Conservation (phyloP, 148 eudicot genomes). For the Camellia lanceoleosa region DNA sequence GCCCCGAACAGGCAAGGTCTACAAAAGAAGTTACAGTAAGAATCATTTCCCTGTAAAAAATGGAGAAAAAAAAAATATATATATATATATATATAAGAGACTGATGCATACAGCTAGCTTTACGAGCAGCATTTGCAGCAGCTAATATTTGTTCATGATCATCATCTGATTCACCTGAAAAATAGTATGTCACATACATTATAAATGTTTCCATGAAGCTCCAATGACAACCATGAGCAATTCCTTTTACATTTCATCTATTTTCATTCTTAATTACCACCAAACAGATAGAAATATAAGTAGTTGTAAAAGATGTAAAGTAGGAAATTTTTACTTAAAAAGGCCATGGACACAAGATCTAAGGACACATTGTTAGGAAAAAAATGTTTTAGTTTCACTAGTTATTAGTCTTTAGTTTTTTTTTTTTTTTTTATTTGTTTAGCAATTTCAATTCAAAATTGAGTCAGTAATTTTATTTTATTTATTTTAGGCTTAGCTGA, state of each 20-base stretch:
- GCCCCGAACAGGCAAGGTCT: slow-evolving; percentile 43
- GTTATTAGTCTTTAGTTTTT: too few relatives aligned
- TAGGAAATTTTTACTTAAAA: neutral
- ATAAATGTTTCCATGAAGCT: neutral
- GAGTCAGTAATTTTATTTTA: too few relatives aligned
- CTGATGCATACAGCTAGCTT: slow-evolving; percentile 38
- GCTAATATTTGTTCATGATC: slow-evolving; percentile 48
- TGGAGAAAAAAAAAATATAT: neutral
- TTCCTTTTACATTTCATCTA: neutral
- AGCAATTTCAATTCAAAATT: too few relatives aligned
- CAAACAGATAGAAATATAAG: neutral
- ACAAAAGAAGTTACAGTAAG: slow-evolving; percentile 11
- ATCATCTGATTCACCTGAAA: slow-evolving; percentile 48
- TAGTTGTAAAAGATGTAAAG: neutral
- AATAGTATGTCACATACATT: neutral
- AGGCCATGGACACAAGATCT: neutral
- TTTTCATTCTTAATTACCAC: neutral
- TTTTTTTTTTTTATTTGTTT: too few relatives aligned
- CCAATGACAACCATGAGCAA: neutral
- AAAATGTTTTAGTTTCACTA: too few relatives aligned
- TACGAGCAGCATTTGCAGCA: slow-evolving; percentile 54
- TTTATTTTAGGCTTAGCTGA: too few relatives aligned
- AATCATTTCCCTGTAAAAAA: neutral
- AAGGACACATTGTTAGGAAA: neutral
- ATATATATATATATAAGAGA: too few relatives aligned